A percentile compares a stretch with the other conserved stretches of the same genome.
These are phyloP conservation scores for Deuterostichococcus epilithicus DNA, from an alignment of 139 green algal species.

Conservation along the genomic window DNA sequence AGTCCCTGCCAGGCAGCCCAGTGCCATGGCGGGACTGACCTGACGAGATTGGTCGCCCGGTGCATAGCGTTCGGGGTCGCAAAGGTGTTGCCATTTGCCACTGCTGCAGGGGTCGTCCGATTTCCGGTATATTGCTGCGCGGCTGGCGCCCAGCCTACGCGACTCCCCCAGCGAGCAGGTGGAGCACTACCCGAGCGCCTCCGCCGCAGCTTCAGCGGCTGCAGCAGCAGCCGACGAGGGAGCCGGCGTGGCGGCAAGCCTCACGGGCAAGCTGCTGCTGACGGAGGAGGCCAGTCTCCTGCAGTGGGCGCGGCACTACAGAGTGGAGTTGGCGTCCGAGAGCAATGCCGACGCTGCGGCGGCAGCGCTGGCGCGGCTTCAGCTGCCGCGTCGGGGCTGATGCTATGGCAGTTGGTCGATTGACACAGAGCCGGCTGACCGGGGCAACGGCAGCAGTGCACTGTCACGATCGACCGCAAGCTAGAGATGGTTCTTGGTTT, in stretches of 20 bases:
- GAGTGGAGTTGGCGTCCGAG: background rate
- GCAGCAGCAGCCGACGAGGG: background rate
- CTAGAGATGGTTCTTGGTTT: too few species aligned
- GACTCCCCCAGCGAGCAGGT: conserved; percentile 35
- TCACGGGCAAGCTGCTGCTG: background rate
- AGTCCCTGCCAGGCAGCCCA: too few species aligned
- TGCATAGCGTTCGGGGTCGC: background rate
- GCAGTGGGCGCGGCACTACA: conserved; percentile 9
- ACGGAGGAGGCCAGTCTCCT: conserved; percentile 22
- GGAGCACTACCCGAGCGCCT: background rate
- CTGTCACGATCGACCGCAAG: too few species aligned
- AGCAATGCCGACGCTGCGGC: background rate
- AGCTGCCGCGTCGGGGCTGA: background rate
- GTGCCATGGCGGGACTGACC: background rate
- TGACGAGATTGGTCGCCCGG: background rate
- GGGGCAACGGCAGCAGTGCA: too few species aligned
- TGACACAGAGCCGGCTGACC: too few species aligned
- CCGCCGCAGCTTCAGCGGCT: conserved; percentile 6
- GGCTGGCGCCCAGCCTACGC: conserved; percentile 32
- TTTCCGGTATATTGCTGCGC: conserved; percentile 30
- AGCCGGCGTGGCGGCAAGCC: background rate
- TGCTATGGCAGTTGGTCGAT: background rate
- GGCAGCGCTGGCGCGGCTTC: background rate
- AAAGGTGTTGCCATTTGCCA: too few species aligned
- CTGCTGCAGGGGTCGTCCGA: conserved; percentile 26